phyloP scores from a whole-genome alignment of 345 rosid genomes.

The Cardamine chenopodiifolia region DNA sequence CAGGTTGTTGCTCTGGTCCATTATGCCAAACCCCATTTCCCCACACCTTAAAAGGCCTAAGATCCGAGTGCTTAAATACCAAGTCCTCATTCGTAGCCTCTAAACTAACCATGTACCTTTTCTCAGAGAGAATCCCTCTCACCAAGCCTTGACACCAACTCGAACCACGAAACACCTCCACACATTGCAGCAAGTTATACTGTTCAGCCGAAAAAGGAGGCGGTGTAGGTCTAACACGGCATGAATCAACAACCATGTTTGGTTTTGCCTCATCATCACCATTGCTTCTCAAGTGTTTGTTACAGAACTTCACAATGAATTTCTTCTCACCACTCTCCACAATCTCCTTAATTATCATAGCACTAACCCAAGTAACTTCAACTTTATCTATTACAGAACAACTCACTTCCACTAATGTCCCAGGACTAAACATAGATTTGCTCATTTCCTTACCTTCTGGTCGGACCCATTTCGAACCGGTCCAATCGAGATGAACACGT shows the following conservation, averaged over 20 bases:
- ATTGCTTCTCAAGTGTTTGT: conserved; percentile 24
- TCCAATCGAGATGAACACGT: conserved; percentile 57
- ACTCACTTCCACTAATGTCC: conserved; percentile 30
- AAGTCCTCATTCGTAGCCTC: conserved; percentile 48
- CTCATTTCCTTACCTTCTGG: conserved; percentile 33
- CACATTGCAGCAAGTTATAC: conserved; percentile 53
- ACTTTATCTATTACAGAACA: background rate
- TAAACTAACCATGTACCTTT: conserved; percentile 49
- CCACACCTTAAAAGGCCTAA: conserved; percentile 69
- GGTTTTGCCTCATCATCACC: conserved; percentile 36
- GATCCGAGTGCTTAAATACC: conserved; percentile 44
- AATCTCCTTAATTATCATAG: conserved; percentile 48
- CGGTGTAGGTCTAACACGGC: conserved; percentile 43
- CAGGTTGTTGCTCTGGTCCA: conserved; percentile 24
- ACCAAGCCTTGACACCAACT: conserved; percentile 47
- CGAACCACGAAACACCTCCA: conserved; percentile 40
- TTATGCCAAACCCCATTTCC: conserved; percentile 54
- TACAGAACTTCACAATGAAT: conserved; percentile 39
- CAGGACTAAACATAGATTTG: conserved; percentile 12
- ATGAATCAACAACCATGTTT: conserved; percentile 20
- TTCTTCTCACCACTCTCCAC: conserved; percentile 23
- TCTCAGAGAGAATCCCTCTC: conserved; percentile 48
- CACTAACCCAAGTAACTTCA: conserved; percentile 11
- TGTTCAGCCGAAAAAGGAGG: conserved; percentile 47
- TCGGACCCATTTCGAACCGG: conserved; percentile 52